Evolutionary conservation across 139 green algal species (phyloP).

Genomic region (Volvox africanus): DNA sequence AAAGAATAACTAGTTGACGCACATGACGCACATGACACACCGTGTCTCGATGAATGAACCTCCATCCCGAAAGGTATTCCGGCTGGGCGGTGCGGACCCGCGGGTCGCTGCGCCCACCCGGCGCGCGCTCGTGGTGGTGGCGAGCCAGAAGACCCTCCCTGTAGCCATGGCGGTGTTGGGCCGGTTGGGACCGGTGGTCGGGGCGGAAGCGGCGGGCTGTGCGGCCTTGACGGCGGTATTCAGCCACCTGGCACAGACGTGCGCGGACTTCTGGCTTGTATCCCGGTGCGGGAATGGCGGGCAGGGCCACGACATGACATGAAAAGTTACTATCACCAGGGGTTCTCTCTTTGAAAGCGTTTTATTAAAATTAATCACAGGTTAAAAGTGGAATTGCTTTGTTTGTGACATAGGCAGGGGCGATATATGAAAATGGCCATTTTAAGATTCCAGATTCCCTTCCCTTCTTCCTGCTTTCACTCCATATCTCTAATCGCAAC

Average conservation of each 20-base stretch:
- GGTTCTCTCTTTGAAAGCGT: no score
- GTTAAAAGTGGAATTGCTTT: no score
- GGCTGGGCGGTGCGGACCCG: conserved; percentile 45
- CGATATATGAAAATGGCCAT: no score
- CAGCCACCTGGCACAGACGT: conserved; percentile 55
- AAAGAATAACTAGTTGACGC: no score
- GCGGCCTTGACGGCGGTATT: conserved; percentile 45
- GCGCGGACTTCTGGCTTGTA: conserved; percentile 51
- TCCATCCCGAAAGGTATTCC: conserved; percentile 22
- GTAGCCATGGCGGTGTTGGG: conserved; percentile 68
- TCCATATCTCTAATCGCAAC: no score
- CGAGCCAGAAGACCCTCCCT: conserved; percentile 72
- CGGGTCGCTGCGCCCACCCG: conserved; percentile 40
- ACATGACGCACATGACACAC: no score
- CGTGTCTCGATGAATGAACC: no score
- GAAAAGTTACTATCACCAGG: no score
- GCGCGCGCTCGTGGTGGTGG: conserved; percentile 64
- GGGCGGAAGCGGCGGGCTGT: conserved; percentile 22
- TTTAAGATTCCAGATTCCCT: no score
- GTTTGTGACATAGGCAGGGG: no score
- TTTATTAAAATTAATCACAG: no score
- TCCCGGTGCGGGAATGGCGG: not conserved
- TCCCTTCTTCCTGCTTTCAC: no score
- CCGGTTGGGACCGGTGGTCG: conserved; percentile 1
- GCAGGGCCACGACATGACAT: not conserved